These are phyloP conservation scores for Tranzscheliella williamsii DNA, from an alignment of 1,284 basidiomycete genomes.

Conservation along the genomic window DNA sequence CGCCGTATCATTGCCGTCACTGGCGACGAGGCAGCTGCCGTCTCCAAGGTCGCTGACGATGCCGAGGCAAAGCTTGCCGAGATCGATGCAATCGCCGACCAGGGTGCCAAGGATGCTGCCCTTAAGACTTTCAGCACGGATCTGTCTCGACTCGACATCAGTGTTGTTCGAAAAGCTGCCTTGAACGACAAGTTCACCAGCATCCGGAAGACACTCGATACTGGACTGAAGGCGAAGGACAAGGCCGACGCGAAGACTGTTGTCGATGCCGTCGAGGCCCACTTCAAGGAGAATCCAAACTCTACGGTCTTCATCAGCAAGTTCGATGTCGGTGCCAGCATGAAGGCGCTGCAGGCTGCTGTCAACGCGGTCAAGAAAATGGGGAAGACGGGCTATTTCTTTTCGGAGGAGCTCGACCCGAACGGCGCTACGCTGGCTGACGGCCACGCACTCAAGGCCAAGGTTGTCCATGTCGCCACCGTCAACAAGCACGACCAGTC, in stretches of 20 bases:
- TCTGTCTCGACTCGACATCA: slow-evolving; percentile 86
- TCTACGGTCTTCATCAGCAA: slow-evolving; percentile 72
- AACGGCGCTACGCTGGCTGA: slow-evolving; percentile 30
- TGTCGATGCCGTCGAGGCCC: slow-evolving; percentile 71
- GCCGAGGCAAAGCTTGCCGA: slow-evolving; percentile 71
- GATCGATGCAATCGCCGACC: slow-evolving; percentile 72
- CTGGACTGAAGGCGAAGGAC: slow-evolving; percentile 80
- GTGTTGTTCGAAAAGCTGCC: slow-evolving; percentile 77
- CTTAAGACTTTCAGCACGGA: slow-evolving; percentile 84
- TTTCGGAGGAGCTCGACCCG: slow-evolving; percentile 70
- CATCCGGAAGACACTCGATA: slow-evolving; percentile 81
- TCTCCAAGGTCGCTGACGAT: slow-evolving; percentile 72
- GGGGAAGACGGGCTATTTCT: slow-evolving; percentile 82
- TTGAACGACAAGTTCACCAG: slow-evolving; percentile 75
- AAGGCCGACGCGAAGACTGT: slow-evolving; percentile 79
- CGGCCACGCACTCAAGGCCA: slow-evolving; percentile 64
- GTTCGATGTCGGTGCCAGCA: slow-evolving; percentile 65
- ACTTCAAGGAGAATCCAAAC: slow-evolving; percentile 76
- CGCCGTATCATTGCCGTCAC: slow-evolving; percentile 92
- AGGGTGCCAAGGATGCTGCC: slow-evolving; percentile 75
- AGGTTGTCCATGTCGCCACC: slow-evolving; percentile 86
- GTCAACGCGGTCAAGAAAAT: slow-evolving; percentile 77
- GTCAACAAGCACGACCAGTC: slow-evolving; percentile 66
- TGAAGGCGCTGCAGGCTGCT: slow-evolving; percentile 71
- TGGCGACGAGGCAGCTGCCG: slow-evolving; percentile 85